These are phyloP conservation scores for Rhizopus sp. DNA, from an alignment of 371 early-diverging fungal species.

Conservation along the genomic window DNA sequence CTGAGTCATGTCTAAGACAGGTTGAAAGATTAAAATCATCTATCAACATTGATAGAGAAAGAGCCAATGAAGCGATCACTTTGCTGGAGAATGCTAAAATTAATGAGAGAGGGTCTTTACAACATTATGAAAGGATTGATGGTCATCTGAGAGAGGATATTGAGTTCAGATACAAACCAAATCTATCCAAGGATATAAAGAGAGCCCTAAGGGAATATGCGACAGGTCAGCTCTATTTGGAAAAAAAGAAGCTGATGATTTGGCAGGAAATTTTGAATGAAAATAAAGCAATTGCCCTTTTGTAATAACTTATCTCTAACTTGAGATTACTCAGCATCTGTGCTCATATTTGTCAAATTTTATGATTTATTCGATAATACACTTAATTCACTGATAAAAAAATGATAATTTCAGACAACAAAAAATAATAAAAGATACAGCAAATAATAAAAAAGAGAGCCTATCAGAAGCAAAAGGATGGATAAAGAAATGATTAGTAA, in stretches of 20 bases:
- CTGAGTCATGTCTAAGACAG: conserved; percentile 35
- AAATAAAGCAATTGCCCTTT: background rate
- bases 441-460: too few species aligned
- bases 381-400: too few species aligned
- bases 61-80: conserved; percentile 42
- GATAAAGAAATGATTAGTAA: too few species aligned
- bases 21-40: conserved; percentile 49
- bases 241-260: conserved; percentile 34
- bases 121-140: conserved; percentile 38
- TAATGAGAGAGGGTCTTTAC: conserved; percentile 24
- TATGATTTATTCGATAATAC: too few species aligned
- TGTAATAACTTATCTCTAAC: background rate
- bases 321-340: background rate
- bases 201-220: conserved; percentile 35
- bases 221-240: conserved; percentile 38
- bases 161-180: conserved; percentile 30
- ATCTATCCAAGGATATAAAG: conserved; percentile 29
- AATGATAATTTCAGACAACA: too few species aligned
- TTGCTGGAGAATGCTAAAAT: conserved; percentile 39
- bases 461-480: too few species aligned
- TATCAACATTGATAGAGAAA: conserved; percentile 34
- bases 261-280: conserved; percentile 26
- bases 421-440: too few species aligned
- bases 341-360: too few species aligned
- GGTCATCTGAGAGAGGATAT: conserved; percentile 34